A percentile compares a stretch with the other conserved stretches of the same genome.
Evolutionary conservation across 2,329 filamentous ascomycete species (phyloP).

Genomic region (Aspergillus amoenus): DNA sequence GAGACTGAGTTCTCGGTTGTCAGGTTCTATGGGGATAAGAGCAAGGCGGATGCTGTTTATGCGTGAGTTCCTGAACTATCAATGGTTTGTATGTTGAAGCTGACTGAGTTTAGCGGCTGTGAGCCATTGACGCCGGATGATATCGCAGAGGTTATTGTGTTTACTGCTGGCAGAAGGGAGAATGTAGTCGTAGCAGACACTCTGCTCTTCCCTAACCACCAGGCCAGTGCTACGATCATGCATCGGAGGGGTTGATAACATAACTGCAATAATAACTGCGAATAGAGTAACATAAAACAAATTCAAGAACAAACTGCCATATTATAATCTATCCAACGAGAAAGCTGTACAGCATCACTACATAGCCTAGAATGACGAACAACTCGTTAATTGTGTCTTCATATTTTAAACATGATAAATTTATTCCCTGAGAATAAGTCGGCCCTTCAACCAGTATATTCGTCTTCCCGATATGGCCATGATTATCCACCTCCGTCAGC

Average conservation of each 20-base stretch:
- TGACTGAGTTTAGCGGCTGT: neutral
- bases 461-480: too few relatives aligned
- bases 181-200: slow-evolving; percentile 9
- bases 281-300: too few relatives aligned
- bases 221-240: slow-evolving; percentile 10
- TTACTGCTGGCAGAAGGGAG: slow-evolving; percentile 5
- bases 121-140: slow-evolving; percentile 9
- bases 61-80: neutral
- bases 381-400: too few relatives aligned
- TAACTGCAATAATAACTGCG: too few relatives aligned
- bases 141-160: slow-evolving; percentile 9
- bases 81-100: neutral
- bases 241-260: neutral
- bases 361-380: too few relatives aligned
- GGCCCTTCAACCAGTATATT: too few relatives aligned
- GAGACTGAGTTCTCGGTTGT: slow-evolving; percentile 10
- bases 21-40: slow-evolving; percentile 3
- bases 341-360: too few relatives aligned
- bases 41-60: slow-evolving; percentile 9
- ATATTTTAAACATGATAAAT: too few relatives aligned
- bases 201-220: slow-evolving; percentile 7
- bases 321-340: too few relatives aligned
- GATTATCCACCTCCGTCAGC: neutral
- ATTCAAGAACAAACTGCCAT: too few relatives aligned
- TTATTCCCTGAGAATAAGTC: too few relatives aligned